phyloP scores from a whole-genome alignment of 768 basidiomycete species.

The Trametes elegans region DNA sequence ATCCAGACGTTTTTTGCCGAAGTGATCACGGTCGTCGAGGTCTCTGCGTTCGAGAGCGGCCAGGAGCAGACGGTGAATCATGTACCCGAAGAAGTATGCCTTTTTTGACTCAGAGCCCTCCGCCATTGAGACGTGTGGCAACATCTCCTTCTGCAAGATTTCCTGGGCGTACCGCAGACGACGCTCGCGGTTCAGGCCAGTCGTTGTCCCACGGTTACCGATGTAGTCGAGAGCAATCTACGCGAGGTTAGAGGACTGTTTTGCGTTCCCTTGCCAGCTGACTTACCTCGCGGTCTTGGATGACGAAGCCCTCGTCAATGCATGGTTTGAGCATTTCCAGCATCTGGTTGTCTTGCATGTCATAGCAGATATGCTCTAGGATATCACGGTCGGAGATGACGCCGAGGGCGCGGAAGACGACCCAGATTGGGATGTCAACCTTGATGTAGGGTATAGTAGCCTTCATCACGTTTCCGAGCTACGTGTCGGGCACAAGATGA shows the following conservation, averaged over 20 bases:
- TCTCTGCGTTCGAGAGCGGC: constrained; percentile 94
- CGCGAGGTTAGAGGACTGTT: constrained; percentile 8
- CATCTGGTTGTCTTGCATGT: constrained; percentile 94
- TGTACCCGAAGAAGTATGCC: constrained; percentile 99
- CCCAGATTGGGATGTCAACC: constrained; percentile 97
- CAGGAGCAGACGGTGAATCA: constrained; percentile 94
- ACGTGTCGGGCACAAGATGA: constrained; percentile 3
- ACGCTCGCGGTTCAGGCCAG: constrained; percentile 86
- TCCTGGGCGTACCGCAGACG: constrained; percentile 97
- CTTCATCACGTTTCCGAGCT: constrained; percentile 93
- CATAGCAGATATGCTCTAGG: constrained; percentile 97
- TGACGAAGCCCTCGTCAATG: constrained; percentile 97
- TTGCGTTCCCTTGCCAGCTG: background rate
- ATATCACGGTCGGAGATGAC: constrained; percentile 98
- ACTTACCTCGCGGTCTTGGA: constrained; percentile 90
- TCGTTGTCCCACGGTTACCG: constrained; percentile 95
- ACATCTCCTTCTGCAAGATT: constrained; percentile 97
- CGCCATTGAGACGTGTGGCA: constrained; percentile 94
- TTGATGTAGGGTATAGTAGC: constrained; percentile 98
- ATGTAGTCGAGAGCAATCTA: constrained; percentile 91
- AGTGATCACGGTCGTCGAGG: constrained; percentile 98
- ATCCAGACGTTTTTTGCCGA: constrained; percentile 97
- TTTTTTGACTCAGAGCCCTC: constrained; percentile 98
- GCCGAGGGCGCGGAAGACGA: constrained; percentile 96
- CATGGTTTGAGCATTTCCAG: constrained; percentile 98